phyloP scores from a whole-genome alignment of 1,284 basidiomycete species.

The Inonotus hispidus region DNA sequence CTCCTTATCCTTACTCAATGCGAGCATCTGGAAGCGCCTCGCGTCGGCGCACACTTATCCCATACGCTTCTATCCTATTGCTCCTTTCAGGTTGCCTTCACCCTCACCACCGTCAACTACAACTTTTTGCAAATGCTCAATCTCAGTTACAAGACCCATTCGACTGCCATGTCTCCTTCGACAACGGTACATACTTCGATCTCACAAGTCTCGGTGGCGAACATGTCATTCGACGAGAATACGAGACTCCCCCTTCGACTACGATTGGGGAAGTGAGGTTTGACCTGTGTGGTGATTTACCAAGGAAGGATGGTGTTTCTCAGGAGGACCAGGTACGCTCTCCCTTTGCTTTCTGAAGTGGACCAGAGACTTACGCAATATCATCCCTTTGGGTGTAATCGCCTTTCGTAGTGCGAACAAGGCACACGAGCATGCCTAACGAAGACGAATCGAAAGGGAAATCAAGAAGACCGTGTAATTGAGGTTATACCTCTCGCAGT shows the following conservation, averaged over 20 bases:
- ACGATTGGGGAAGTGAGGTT: constrained; percentile 36
- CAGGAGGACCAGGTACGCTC: constrained; percentile 61
- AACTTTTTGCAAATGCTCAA: constrained; percentile 24
- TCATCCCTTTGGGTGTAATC: neutral
- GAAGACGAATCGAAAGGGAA: constrained; percentile 54
- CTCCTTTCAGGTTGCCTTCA: neutral
- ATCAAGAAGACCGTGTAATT: constrained; percentile 48
- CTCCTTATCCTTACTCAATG: constrained; percentile 1
- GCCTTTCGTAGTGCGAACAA: constrained; percentile 47
- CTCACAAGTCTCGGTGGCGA: constrained; percentile 48
- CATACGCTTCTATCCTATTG: neutral
- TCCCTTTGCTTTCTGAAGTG: neutral
- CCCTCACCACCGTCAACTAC: no score
- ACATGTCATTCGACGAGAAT: constrained; percentile 36
- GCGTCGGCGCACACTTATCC: neutral
- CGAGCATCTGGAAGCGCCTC: neutral
- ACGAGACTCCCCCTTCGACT: constrained; percentile 35
- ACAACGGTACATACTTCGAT: constrained; percentile 46
- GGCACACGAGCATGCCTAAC: constrained; percentile 70
- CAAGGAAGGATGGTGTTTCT: constrained; percentile 38
- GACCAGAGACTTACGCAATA: neutral
- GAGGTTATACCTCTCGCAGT: constrained; percentile 63
- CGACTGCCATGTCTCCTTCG: constrained; percentile 48
- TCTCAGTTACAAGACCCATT: constrained; percentile 36
- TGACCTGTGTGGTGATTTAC: constrained; percentile 54